A percentile compares a stretch with the other conserved stretches of the same genome.
phyloP scores from a whole-genome alignment of 768 basidiomycete species.

The Boletus barrowsii region DNA sequence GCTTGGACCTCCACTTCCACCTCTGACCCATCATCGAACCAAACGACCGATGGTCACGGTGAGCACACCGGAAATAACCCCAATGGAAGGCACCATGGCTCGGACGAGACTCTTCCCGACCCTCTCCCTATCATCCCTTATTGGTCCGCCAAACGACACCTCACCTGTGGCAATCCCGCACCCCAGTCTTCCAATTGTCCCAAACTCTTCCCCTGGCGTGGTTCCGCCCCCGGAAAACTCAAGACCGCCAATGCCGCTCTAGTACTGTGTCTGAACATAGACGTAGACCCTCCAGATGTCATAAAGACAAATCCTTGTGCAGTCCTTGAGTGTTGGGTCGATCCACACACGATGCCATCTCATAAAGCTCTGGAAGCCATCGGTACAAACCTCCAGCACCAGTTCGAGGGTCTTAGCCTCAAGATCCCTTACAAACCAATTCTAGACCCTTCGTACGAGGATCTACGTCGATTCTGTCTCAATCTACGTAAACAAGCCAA shows the following conservation, averaged over 20 bases:
- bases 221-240: slow-evolving; percentile 74
- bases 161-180: slow-evolving; percentile 84
- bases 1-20: slow-evolving; percentile 47
- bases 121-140: slow-evolving; percentile 67
- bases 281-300: slow-evolving; percentile 95
- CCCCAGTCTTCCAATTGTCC: slow-evolving; percentile 65
- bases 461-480: slow-evolving; percentile 83
- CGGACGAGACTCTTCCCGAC: slow-evolving; percentile 46
- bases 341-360: slow-evolving; percentile 88
- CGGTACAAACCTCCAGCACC: slow-evolving; percentile 87
- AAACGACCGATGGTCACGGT: slow-evolving; percentile 29
- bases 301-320: slow-evolving; percentile 98
- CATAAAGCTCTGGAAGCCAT: slow-evolving; percentile 93
- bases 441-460: slow-evolving; percentile 92
- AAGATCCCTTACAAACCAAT: slow-evolving; percentile 95
- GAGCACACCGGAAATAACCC: slow-evolving; percentile 31
- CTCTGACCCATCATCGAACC: slow-evolving; percentile 48
- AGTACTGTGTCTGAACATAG: slow-evolving; percentile 93
- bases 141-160: slow-evolving; percentile 87
- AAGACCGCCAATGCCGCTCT: slow-evolving; percentile 89
- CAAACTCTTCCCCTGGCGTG: slow-evolving; percentile 76
- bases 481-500: slow-evolving; percentile 84
- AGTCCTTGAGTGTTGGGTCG: slow-evolving; percentile 94
- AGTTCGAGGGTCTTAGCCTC: slow-evolving; percentile 92
- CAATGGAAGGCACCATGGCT: slow-evolving; percentile 39